Evolutionary conservation across 495 filamentous ascomycete species (phyloP).

Genomic region (Darksidea phi): DNA sequence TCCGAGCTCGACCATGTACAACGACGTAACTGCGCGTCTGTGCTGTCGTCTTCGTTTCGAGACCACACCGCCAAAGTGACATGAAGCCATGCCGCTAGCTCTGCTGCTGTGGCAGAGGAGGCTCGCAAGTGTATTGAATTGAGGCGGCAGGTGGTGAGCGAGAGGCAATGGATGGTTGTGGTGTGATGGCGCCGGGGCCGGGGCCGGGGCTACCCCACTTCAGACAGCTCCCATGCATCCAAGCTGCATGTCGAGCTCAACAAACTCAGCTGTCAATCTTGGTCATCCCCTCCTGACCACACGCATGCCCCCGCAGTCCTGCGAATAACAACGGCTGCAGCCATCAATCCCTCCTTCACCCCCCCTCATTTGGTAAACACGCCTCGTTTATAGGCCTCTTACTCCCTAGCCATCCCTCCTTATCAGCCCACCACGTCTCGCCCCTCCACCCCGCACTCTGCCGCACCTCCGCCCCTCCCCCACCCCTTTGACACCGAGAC

Average conservation of each 20-base stretch:
- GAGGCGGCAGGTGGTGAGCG: neutral
- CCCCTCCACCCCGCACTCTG: constrained; percentile 30
- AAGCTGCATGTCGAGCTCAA: constrained; percentile 27
- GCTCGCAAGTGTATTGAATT: too few relatives aligned
- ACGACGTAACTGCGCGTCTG: constrained; percentile 25
- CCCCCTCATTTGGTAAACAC: constrained; percentile 5
- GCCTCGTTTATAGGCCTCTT: neutral
- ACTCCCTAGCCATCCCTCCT: neutral
- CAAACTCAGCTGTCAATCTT: neutral
- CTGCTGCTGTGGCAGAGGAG: neutral
- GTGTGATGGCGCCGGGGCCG: neutral
- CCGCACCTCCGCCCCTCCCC: constrained; percentile 25
- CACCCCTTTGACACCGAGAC: constrained; percentile 13
- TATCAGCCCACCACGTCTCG: constrained; percentile 1
- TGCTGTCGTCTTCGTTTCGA: neutral
- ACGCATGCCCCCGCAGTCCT: neutral
- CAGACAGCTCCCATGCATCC: constrained; percentile 23
- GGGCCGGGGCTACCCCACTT: constrained; percentile 29
- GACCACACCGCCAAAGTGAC: neutral
- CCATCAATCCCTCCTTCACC: neutral
- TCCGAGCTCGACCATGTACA: constrained; percentile 19
- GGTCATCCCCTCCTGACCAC: constrained; percentile 19
- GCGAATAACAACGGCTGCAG: neutral
- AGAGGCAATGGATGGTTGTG: constrained; percentile 1
- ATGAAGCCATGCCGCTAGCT: neutral